Evolutionary conservation across 371 early-diverging fungal genomes (phyloP).

Genomic region (Lichtheimia hyalospora): DNA sequence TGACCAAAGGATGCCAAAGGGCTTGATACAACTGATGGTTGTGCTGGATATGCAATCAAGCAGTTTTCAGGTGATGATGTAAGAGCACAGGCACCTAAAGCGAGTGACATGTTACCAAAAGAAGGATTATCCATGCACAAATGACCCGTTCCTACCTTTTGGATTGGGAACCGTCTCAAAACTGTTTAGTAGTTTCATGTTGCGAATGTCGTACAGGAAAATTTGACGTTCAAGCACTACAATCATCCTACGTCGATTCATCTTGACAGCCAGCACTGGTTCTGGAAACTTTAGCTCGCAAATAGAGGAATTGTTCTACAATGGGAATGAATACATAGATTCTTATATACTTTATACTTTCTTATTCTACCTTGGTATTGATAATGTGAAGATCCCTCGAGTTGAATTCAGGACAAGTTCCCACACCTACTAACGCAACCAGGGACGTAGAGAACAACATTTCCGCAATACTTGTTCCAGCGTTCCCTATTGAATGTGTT

Average conservation of each 20-base stretch:
- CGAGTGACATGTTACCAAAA: conserved; percentile 56
- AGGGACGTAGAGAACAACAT: conserved; percentile 95
- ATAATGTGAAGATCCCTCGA: conserved; percentile 90
- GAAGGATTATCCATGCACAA: not conserved
- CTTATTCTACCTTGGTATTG: conserved; percentile 85
- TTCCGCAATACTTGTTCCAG: conserved; percentile 91
- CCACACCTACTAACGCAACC: conserved; percentile 94
- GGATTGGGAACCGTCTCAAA: conserved; percentile 94
- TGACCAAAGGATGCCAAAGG: conserved; percentile 32
- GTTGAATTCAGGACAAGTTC: conserved; percentile 85
- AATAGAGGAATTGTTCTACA: conserved; percentile 75
- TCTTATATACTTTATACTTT: conserved; percentile 39
- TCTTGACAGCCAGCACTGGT: conserved; percentile 89
- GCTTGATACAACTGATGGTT: conserved; percentile 45
- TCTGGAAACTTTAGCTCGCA: conserved; percentile 94
- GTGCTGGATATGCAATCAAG: conserved; percentile 90
- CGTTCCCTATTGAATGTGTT: conserved; percentile 52
- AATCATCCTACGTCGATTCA: conserved; percentile 89
- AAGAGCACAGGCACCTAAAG: conserved; percentile 82
- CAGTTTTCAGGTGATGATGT: conserved; percentile 94
- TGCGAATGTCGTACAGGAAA: conserved; percentile 88
- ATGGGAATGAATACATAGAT: not conserved
- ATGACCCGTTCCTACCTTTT: conserved; percentile 50
- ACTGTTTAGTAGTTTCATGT: conserved; percentile 94
- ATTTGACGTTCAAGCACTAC: conserved; percentile 93